These are phyloP conservation scores for Pholiota conissans DNA, from an alignment of 768 basidiomycete genomes.

Conservation along the genomic window DNA sequence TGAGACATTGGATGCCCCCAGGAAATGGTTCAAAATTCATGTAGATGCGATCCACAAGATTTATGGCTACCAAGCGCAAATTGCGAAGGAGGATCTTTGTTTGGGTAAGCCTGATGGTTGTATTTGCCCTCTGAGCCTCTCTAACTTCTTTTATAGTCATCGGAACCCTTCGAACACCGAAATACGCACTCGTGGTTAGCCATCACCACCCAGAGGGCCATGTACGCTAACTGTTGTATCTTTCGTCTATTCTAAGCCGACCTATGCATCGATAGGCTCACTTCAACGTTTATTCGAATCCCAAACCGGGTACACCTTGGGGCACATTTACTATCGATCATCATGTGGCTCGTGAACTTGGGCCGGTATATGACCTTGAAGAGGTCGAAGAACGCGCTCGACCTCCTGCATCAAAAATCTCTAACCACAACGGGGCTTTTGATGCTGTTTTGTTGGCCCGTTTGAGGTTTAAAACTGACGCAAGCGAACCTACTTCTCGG, in stretches of 20 bases:
- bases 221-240: slow-evolving; percentile 6
- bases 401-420: slow-evolving; percentile 18
- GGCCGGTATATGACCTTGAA: slow-evolving; percentile 19
- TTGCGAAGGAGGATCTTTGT: slow-evolving; percentile 20
- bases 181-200: slow-evolving; percentile 23
- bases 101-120: slow-evolving; percentile 12
- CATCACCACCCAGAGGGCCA: slow-evolving; percentile 21
- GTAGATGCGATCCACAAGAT: slow-evolving; percentile 19
- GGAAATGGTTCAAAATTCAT: slow-evolving; percentile 21
- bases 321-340: slow-evolving; percentile 19
- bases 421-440: neutral
- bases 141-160: slow-evolving; percentile 10
- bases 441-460: slow-evolving; percentile 5
- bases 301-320: slow-evolving; percentile 21
- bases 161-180: slow-evolving; percentile 18
- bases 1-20: slow-evolving; percentile 16
- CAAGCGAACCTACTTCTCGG: slow-evolving; percentile 3
- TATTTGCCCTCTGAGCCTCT: neutral
- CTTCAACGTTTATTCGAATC: slow-evolving; percentile 19
- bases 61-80: slow-evolving; percentile 15
- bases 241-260: neutral
- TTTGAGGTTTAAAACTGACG: slow-evolving; percentile 7
- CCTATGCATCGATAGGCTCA: slow-evolving; percentile 15
- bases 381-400: slow-evolving; percentile 8
- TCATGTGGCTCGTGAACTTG: slow-evolving; percentile 2